Conservation (phyloP, 2,329 filamentous ascomycete genomes). For the Ceratocystis destructans region DNA sequence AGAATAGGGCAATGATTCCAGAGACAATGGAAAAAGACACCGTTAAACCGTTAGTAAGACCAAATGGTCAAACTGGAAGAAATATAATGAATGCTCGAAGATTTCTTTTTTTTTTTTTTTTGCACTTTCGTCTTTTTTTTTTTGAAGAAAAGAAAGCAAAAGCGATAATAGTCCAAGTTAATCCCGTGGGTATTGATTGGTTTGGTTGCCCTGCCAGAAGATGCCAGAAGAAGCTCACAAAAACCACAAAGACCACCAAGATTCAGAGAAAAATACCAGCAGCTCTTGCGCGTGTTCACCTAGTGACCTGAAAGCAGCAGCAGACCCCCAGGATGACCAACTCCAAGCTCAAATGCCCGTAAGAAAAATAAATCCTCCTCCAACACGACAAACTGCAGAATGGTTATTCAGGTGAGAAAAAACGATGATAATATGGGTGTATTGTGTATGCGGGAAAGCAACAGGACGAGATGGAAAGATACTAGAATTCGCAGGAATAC, state of each 20-base stretch:
- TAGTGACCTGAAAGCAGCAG: constrained; percentile 8
- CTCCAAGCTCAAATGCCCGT: constrained; percentile 16
- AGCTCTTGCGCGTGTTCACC: constrained; percentile 8
- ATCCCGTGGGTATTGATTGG: neutral
- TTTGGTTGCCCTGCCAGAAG: constrained; percentile 4
- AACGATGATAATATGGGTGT: constrained; percentile 16
- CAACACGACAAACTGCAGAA: constrained; percentile 15
- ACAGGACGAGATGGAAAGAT: neutral
- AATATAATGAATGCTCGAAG: constrained; percentile 12
- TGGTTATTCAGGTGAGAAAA: constrained; percentile 9
- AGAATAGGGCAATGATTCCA: neutral
- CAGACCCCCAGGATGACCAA: constrained; percentile 7
- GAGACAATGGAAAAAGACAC: constrained; percentile 7
- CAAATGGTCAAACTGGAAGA: constrained; percentile 13
- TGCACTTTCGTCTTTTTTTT: constrained; percentile 9
- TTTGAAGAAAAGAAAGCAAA: neutral
- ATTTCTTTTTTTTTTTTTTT: constrained; percentile 14
- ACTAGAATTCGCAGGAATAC: neutral
- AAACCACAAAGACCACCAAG: constrained; percentile 3
- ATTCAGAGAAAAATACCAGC: constrained; percentile 9
- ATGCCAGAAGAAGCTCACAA: too few relatives aligned
- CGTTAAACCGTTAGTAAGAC: constrained; percentile 12
- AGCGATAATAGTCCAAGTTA: neutral
- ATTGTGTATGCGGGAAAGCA: constrained; percentile 13
- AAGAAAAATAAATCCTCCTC: constrained; percentile 15